Evolutionary conservation across 768 basidiomycete genomes (phyloP), one percentile per base, ranked within the genome.

Genomic region (Russula brevipes): DNA sequence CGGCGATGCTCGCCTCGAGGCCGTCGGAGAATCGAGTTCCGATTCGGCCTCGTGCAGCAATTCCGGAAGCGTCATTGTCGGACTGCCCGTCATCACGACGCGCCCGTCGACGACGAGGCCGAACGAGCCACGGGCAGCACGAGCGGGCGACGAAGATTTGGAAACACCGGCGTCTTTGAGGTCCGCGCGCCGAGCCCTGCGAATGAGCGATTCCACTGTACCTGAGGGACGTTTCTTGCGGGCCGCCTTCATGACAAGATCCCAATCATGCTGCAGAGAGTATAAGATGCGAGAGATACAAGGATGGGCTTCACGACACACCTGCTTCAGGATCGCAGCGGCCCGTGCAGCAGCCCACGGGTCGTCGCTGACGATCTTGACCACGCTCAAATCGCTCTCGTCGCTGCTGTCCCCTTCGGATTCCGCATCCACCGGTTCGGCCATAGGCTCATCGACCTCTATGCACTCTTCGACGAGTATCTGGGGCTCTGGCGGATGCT

Each of bases 321-420:
- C 92, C 80, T 91, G 82, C 74, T 89, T 93, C 68, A 97, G 78
- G 62, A 97, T 94, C 0, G 94, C 94, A 39, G 91, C 94, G n/a
- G 94, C 94, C 53, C 91, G 78, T 2, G 94, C 94, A 51, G 94
- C 94, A 17, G 91, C 91, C 62, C 81, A 80, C 2, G 94, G 90
- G 73, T 96, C 90, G 24, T 84, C 82, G 62, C 90, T 92, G 2
- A 86, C 86, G 64, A 96, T 89, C 76, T 90, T 88, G 66, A 97
- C 85, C 5, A 95, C 76, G n/a, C 82, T 82, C 14, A 77, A 73
- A 54, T 83, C 81, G 8, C 78, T 77, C 5, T 75, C 76, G 50
- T 68, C 60, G 4, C 76, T 73, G 33, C 74, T 69, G 19, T 72
- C 75, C 11, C 70, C 75, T 4, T 65, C 69, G 31, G 66, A 65